These are phyloP conservation scores for Penicillium palitans DNA, from an alignment of 2,329 filamentous ascomycete genomes.

Conservation along the genomic window DNA sequence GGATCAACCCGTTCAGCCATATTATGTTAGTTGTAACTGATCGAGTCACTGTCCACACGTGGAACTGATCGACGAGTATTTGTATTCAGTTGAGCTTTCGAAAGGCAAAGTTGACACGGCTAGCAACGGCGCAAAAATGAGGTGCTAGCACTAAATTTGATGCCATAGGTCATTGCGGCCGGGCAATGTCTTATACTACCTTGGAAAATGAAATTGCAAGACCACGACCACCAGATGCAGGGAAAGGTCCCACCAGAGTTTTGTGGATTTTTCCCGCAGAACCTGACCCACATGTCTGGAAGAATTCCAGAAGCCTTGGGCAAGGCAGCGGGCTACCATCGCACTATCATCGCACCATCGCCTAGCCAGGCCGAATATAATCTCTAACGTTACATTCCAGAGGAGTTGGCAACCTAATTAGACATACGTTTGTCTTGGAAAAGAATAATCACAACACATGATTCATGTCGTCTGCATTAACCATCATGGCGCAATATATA, in stretches of 20 bases:
- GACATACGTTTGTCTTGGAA: not conserved
- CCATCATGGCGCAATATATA: slow-evolving; percentile 1
- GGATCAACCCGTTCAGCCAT: not conserved
- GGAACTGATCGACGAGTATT: not conserved
- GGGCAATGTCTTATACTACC: slow-evolving; percentile 15
- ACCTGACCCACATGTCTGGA: not conserved
- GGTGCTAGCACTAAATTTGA: slow-evolving; percentile 34
- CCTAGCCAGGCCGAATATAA: not conserved
- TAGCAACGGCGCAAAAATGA: slow-evolving; percentile 23
- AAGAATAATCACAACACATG: not conserved
- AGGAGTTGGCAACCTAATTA: not conserved
- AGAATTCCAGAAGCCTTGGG: slow-evolving; percentile 6
- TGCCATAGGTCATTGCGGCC: slow-evolving; percentile 27
- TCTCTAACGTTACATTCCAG: not conserved
- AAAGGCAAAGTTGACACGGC: not conserved
- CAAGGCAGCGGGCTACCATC: not conserved
- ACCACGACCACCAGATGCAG: not conserved
- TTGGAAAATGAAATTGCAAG: not conserved
- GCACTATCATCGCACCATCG: not conserved
- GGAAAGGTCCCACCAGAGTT: not conserved
- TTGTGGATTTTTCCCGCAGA: not conserved
- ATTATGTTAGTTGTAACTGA: not conserved
- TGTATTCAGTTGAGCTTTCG: not conserved
- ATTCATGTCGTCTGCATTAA: not conserved
- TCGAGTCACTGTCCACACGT: not conserved